Evolutionary conservation across 1,284 basidiomycete species (phyloP).

Genomic region (Inonotus hispidus): DNA sequence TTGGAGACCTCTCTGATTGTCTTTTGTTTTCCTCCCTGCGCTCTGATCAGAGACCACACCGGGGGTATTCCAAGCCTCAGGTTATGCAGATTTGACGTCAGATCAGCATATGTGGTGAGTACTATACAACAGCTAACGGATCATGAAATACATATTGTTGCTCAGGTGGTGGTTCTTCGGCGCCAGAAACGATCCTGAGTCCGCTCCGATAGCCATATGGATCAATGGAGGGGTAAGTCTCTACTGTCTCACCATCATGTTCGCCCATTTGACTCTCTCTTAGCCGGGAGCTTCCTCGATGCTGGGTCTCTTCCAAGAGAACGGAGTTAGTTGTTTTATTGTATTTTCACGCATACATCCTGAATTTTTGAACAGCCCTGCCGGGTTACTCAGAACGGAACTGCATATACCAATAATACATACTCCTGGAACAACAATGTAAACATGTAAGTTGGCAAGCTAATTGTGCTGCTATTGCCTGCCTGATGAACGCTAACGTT

Average conservation of each 20-base stretch:
- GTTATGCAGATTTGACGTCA: slow-evolving; percentile 51
- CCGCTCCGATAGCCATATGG: slow-evolving; percentile 57
- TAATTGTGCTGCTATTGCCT: neutral
- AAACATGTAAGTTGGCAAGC: slow-evolving; percentile 37
- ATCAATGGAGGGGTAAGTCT: slow-evolving; percentile 56
- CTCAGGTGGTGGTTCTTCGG: slow-evolving; percentile 66
- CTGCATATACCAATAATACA: slow-evolving; percentile 46
- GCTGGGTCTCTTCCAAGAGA: slow-evolving; percentile 63
- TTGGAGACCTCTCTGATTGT: neutral
- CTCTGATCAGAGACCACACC: slow-evolving; percentile 44
- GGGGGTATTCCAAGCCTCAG: slow-evolving; percentile 52
- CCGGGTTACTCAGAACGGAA: slow-evolving; percentile 54
- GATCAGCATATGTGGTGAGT: slow-evolving; percentile 51
- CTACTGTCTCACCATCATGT: neutral
- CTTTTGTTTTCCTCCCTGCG: neutral
- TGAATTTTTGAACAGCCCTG: slow-evolving; percentile 37
- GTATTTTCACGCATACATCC: neutral
- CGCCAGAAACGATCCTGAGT: slow-evolving; percentile 49
- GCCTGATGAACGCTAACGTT: neutral
- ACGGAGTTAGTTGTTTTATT: slow-evolving; percentile 30
- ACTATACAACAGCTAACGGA: slow-evolving; percentile 1
- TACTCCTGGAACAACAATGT: slow-evolving; percentile 61
- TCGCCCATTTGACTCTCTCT: neutral
- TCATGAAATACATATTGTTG: slow-evolving; percentile 1
- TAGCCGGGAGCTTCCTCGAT: slow-evolving; percentile 62